Evolutionary conservation across 805 yeast species (phyloP), one percentile per base, ranked within the genome.

Genomic region (Candida boleticola): DNA sequence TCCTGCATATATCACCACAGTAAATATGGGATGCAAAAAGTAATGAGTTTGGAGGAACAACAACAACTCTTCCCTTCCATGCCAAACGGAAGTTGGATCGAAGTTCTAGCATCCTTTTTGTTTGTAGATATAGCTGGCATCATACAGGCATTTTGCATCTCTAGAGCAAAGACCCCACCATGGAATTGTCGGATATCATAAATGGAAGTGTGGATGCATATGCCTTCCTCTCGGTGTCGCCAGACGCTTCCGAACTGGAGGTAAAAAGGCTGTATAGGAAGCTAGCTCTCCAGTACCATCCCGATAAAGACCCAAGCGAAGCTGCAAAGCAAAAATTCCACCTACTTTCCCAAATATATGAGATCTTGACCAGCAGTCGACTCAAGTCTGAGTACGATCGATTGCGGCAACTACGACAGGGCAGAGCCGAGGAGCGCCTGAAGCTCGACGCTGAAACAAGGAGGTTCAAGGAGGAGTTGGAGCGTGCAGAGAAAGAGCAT

Each of bases 251-350:
- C 4, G 29, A 26, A 3, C 39, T 43, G 3, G 61, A 56, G 10
- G 64, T 70, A 19, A 49, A 58, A 31, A 41, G 55, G 4, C 58
- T 56, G 37, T 70, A 65, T 49, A 54, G 74, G 29, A 50, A 51
- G 30, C 48, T 57, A 43, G 75, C 76, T 0, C 58, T 70, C 17
- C 36, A 45, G 17, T 64, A 53, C 45, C 75, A 71, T 45, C 75
- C 76, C 5, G 76, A 71, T 48, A 71, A 69, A 48, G 61, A 63
- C 46, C 45, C 55, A 9, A 46, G 54, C 14, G 53, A 58, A 2
- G 60, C 50, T 29, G 63, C 63, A 1, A 46, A 44, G 7, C 46
- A 46, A 9, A 40, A 35, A 31, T 70, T 70, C 51, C 63, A 63
- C 29, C 36, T 58, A 11, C 49, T 66, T 38, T 51, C 64, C 5